These are phyloP conservation scores for Xylaria intraflava DNA, from an alignment of 495 filamentous ascomycete genomes.

Conservation along the genomic window DNA sequence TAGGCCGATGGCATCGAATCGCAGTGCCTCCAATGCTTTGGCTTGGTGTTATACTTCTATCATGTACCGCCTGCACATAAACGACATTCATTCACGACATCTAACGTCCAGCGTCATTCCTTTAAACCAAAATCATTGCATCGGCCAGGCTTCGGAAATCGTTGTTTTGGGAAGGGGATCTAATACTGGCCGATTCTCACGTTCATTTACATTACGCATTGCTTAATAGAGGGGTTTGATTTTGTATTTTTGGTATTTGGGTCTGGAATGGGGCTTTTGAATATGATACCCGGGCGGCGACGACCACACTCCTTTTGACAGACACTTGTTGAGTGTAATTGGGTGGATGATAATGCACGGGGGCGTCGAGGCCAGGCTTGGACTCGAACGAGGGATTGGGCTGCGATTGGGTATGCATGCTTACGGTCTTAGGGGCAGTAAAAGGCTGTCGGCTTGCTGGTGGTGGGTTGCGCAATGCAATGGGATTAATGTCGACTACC, in stretches of 20 bases:
- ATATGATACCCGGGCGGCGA: conserved; percentile 8
- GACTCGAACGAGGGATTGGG: background rate
- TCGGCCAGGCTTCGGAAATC: background rate
- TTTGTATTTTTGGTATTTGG: background rate
- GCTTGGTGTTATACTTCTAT: background rate
- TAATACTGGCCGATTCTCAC: background rate
- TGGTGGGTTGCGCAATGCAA: no score
- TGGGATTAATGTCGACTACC: conserved; percentile 4
- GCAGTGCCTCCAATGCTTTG: background rate
- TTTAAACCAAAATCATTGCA: background rate
- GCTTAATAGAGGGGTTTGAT: conserved; percentile 1
- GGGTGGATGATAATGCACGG: no score
- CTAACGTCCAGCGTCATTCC: background rate
- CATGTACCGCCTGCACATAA: background rate
- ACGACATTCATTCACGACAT: background rate
- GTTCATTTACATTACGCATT: background rate
- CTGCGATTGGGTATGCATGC: conserved; percentile 7
- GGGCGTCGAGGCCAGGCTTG: no score
- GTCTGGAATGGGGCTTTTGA: background rate
- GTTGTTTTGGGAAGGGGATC: background rate
- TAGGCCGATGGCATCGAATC: background rate
- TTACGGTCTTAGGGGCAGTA: background rate
- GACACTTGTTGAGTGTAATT: no score
- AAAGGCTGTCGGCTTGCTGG: no score
- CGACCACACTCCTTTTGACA: conserved; percentile 2